A percentile compares a stretch with the other conserved stretches of the same genome.
Conservation (phyloP, 371 early-diverging fungal species). For the Mortierella sp. region DNA sequence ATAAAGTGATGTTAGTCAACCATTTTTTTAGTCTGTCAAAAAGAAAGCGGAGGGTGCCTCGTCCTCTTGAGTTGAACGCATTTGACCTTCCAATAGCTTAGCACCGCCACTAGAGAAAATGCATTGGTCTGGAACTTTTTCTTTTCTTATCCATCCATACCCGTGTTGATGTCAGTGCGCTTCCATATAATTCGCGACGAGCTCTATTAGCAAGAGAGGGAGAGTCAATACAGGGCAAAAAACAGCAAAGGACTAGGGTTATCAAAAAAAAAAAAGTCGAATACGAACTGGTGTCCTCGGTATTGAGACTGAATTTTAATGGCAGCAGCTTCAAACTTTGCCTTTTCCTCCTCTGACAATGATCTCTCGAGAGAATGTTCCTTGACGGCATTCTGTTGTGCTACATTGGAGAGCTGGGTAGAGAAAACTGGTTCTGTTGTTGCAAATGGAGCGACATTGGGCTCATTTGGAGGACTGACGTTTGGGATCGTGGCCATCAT, state of each 20-base stretch:
- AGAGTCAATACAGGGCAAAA: background rate
- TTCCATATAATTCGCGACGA: conserved; percentile 31
- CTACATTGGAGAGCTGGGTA: too few relatives aligned
- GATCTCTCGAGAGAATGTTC: too few relatives aligned
- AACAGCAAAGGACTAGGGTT: background rate
- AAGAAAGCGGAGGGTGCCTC: too few relatives aligned
- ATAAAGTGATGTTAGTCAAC: background rate
- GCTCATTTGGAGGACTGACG: too few relatives aligned
- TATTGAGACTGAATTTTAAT: conserved; percentile 33
- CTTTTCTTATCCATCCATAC: conserved; percentile 7
- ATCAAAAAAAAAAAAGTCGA: background rate
- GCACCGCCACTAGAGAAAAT: background rate
- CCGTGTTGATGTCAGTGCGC: conserved; percentile 28
- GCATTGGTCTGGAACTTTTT: background rate
- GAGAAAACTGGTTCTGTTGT: too few relatives aligned
- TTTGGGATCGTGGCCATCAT: too few relatives aligned
- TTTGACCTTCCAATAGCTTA: background rate
- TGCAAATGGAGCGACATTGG: too few relatives aligned
- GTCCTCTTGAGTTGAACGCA: too few relatives aligned
- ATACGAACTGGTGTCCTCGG: conserved; percentile 37
- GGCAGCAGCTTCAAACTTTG: conserved; percentile 22
- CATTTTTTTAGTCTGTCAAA: too few relatives aligned
- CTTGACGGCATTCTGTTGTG: too few relatives aligned
- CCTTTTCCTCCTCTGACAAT: background rate
- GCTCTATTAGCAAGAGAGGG: conserved; percentile 11